Evolutionary conservation across 768 basidiomycete species (phyloP).

Genomic region (Naganishia friedmannii): DNA sequence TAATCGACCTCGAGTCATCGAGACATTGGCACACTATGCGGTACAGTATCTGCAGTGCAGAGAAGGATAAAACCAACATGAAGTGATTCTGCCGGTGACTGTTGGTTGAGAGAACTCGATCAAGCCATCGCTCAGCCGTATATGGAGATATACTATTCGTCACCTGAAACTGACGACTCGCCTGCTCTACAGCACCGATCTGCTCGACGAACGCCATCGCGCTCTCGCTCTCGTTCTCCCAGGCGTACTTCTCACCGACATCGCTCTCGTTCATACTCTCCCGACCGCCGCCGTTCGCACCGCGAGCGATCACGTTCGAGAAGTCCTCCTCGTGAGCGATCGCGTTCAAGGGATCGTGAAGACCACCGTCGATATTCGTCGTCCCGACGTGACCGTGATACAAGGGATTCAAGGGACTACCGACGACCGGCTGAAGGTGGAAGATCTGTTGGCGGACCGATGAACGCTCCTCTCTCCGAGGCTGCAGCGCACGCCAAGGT

Average conservation of each 20-base stretch:
- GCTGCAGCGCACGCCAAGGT: slow-evolving; percentile 91
- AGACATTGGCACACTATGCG: no score
- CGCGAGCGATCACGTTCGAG: slow-evolving; percentile 51
- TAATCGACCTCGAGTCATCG: no score
- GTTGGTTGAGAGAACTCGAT: no score
- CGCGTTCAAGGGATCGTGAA: slow-evolving; percentile 25
- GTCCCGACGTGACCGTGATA: slow-evolving; percentile 32
- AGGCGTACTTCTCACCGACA: slow-evolving; percentile 41
- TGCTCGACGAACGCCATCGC: slow-evolving; percentile 55
- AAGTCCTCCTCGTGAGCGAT: slow-evolving; percentile 44
- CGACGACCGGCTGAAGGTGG: slow-evolving; percentile 33
- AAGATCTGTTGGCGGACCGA: slow-evolving; percentile 40
- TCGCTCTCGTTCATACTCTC: slow-evolving; percentile 61
- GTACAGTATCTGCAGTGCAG: no score
- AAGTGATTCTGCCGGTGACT: no score
- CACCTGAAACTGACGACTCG: slow-evolving; percentile 15
- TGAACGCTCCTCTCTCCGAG: slow-evolving; percentile 64
- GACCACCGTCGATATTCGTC: slow-evolving; percentile 26
- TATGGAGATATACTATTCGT: slow-evolving; percentile 29
- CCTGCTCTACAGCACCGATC: slow-evolving; percentile 54
- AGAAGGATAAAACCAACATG: no score
- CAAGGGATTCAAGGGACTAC: slow-evolving; percentile 31
- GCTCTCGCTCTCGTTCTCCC: slow-evolving; percentile 52
- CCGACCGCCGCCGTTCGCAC: slow-evolving; percentile 40
- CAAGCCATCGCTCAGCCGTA: no score